phyloP scores from a whole-genome alignment of 768 basidiomycete genomes.

The Kondoa subrosea region DNA sequence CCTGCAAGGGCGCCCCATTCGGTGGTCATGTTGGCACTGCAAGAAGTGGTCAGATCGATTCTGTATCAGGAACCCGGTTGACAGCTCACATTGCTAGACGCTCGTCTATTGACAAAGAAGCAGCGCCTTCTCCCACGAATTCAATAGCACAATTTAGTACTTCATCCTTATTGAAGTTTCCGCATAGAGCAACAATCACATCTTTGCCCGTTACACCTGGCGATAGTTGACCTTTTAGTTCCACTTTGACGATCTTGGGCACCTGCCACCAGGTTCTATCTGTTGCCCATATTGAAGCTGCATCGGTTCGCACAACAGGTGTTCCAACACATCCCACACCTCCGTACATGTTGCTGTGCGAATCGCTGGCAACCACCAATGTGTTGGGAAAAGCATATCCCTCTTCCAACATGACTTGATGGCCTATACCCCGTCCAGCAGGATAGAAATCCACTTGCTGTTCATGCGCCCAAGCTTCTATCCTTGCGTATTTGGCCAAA shows the following conservation, averaged over 20 bases:
- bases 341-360: conserved; percentile 74
- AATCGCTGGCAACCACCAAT: conserved; percentile 51
- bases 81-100: conserved; percentile 54
- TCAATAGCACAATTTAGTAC: conserved; percentile 94
- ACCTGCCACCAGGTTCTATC: conserved; percentile 99
- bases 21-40: conserved; percentile 73
- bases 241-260: conserved; percentile 87
- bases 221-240: conserved; percentile 60
- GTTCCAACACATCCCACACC: conserved; percentile 95
- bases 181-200: conserved; percentile 89
- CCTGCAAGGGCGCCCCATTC: conserved; percentile 98
- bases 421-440: conserved; percentile 91
- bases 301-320: conserved; percentile 67
- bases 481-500: conserved; percentile 73
- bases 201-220: conserved; percentile 95
- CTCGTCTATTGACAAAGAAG: conserved; percentile 66
- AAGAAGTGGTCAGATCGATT: conserved; percentile 83
- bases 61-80: conserved; percentile 41
- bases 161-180: conserved; percentile 87
- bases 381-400: conserved; percentile 94
- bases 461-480: conserved; percentile 71
- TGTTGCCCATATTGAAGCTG: conserved; percentile 77
- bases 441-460: conserved; percentile 89
- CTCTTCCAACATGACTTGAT: conserved; percentile 93
- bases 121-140: conserved; percentile 76